Conservation (phyloP, 345 rosid genomes). For the Populus deltoides region DNA sequence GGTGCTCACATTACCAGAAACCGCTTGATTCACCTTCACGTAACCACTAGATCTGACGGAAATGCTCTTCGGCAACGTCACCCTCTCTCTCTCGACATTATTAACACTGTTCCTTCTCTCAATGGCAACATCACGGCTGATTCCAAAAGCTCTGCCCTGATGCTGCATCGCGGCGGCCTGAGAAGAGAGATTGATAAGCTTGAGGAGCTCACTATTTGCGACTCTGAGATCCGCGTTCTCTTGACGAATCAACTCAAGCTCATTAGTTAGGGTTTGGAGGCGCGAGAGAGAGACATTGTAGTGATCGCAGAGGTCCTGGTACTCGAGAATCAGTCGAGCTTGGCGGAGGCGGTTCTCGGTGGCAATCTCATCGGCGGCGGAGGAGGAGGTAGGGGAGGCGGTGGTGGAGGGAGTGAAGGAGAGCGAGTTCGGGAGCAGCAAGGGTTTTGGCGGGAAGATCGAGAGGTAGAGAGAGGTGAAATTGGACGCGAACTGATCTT, state of each 20-base stretch:
- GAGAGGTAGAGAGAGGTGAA: constrained; percentile 60
- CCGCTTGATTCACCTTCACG: constrained; percentile 1
- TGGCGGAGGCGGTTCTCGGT: constrained; percentile 67
- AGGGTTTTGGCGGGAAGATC: constrained; percentile 58
- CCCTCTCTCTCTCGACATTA: constrained; percentile 3
- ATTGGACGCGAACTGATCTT: constrained; percentile 42
- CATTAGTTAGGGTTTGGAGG: constrained; percentile 39
- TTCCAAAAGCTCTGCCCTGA: not conserved
- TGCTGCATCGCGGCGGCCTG: constrained; percentile 28
- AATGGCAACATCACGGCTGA: not conserved
- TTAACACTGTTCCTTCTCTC: not conserved
- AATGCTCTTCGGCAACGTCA: constrained; percentile 18
- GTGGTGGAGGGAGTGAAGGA: constrained; percentile 54
- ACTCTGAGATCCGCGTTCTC: constrained; percentile 20
- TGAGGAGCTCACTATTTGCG: constrained; percentile 8
- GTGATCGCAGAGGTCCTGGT: constrained; percentile 60
- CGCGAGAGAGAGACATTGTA: constrained; percentile 43
- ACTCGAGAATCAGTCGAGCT: constrained; percentile 66
- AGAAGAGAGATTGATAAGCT: constrained; percentile 34
- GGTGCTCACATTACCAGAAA: constrained; percentile 19
- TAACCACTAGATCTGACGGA: constrained; percentile 19
- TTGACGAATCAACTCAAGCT: constrained; percentile 15
- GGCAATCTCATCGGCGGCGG: constrained; percentile 19
- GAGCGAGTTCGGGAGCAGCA: constrained; percentile 36
- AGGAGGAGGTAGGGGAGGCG: constrained; percentile 31